Evolutionary conservation across 164 flowering plant species (phyloP).

Genomic region (Tinospora cordifolia): DNA sequence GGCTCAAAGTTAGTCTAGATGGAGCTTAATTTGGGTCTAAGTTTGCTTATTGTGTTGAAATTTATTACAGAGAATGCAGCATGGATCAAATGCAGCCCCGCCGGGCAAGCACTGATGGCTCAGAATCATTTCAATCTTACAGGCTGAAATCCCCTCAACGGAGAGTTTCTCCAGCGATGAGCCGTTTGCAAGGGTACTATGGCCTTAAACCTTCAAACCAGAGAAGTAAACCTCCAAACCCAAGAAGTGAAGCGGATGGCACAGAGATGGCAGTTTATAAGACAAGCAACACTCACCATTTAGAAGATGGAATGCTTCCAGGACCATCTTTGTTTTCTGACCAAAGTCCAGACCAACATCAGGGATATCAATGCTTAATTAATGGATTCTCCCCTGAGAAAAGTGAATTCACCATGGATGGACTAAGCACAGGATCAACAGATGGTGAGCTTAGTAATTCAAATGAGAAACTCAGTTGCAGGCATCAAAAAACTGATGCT

Average conservation of each 20-base stretch:
- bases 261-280: not conserved
- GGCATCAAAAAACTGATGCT: not conserved
- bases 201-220: constrained; percentile 1
- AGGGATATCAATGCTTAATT: not conserved
- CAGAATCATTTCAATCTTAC: not conserved
- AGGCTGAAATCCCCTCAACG: not conserved
- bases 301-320: not conserved
- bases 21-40: not conserved
- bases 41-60: not conserved
- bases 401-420: not conserved
- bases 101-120: not conserved
- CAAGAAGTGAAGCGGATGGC: not conserved
- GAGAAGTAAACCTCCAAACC: constrained; percentile 2
- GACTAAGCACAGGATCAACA: not conserved
- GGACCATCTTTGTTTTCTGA: not conserved
- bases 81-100: constrained; percentile 1
- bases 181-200: constrained; percentile 2
- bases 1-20: too few species aligned
- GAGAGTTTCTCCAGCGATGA: not conserved
- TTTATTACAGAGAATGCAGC: not conserved
- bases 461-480: not conserved
- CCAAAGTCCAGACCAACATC: not conserved
- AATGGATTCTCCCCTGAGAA: not conserved
- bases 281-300: not conserved
- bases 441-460: not conserved